phyloP scores from a whole-genome alignment of 768 basidiomycete genomes.

The Mycena metata region DNA sequence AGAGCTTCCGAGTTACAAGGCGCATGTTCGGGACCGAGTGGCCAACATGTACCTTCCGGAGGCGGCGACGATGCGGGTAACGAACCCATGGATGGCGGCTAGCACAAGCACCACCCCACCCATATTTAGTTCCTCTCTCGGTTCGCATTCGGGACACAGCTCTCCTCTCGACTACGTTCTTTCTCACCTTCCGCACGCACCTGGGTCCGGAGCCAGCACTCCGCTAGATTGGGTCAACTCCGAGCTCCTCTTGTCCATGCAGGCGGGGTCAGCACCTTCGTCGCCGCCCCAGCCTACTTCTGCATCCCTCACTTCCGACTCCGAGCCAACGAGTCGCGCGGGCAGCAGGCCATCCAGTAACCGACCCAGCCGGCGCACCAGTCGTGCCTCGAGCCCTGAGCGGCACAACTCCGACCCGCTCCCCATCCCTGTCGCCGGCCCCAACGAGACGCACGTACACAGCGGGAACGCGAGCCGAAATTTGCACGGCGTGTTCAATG shows the following conservation, averaged over 20 bases:
- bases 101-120: slow-evolving; percentile 53
- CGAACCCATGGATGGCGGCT: slow-evolving; percentile 70
- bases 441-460: slow-evolving; percentile 67
- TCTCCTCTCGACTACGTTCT: slow-evolving; percentile 57
- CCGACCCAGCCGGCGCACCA: slow-evolving; percentile 51
- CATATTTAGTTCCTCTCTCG: slow-evolving; percentile 36
- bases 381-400: slow-evolving; percentile 74
- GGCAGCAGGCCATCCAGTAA: slow-evolving; percentile 45
- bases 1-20: slow-evolving; percentile 89
- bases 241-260: slow-evolving; percentile 79
- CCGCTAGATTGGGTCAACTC: slow-evolving; percentile 88
- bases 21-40: slow-evolving; percentile 92
- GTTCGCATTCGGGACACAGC: slow-evolving; percentile 49
- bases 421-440: slow-evolving; percentile 35
- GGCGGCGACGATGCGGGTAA: slow-evolving; percentile 70
- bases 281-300: slow-evolving; percentile 28
- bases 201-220: slow-evolving; percentile 57
- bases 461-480: slow-evolving; percentile 64
- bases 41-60: slow-evolving; percentile 82
- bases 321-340: slow-evolving; percentile 42
- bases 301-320: slow-evolving; percentile 30
- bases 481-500: slow-evolving; percentile 64
- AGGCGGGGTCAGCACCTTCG: slow-evolving; percentile 47
- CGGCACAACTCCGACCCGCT: slow-evolving; percentile 41
- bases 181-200: slow-evolving; percentile 61